Base-by-base conservation (phyloP, 2,329 filamentous ascomycete species). In the Pseudogymnoascus sp. region DNA sequence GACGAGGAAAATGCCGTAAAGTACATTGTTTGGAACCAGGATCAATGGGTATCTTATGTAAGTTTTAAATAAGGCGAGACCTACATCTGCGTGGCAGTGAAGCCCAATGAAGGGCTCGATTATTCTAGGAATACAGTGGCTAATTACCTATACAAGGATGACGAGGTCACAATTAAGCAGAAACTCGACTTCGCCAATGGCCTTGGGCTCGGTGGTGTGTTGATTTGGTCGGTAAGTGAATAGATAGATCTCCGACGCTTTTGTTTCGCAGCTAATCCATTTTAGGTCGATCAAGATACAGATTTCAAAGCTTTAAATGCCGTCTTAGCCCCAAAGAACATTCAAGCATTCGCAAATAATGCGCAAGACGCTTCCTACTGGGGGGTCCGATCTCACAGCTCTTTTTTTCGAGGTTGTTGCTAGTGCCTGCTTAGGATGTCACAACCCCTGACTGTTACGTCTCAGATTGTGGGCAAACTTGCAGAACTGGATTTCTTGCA, bases 11-110 rank as follows among this genome's bases (percentile, higher is more conserved):
- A 69, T 10, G 71, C 62, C 0, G 73, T 76, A 26, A 75, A 76
- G 63, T 72, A 70, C 10, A 60, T 77, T n/a, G 71, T 71, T 0
- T 77, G 68, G 62, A 71, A 73, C 62, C 67, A 64, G 1, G 67
- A 77, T 63, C 74, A 80, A 65, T 81, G 76, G 78, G 73, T 79
- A 1, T 72, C 70, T 2, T 45, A 45, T 45, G 40, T 45, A 45
- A 45, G 40, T 45, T 39, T 45, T 16, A 12, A 45, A 45, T 21
- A 21, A 21, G 21, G 3, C 21, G 21, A 21, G 21, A 21, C 21
- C 21, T 18, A 45, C 7, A 45, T 45, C 10, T 45, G 21, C 18
- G 21, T 45, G 8, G 16, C 10, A 12, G 16, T 18, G 40, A 21
- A 11, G 16, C 40, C 10, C 10, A 2, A 12, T 16, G 4, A 21